phyloP scores from a whole-genome alignment of 2,329 filamentous ascomycete species.

The Talaromyces sp. region DNA sequence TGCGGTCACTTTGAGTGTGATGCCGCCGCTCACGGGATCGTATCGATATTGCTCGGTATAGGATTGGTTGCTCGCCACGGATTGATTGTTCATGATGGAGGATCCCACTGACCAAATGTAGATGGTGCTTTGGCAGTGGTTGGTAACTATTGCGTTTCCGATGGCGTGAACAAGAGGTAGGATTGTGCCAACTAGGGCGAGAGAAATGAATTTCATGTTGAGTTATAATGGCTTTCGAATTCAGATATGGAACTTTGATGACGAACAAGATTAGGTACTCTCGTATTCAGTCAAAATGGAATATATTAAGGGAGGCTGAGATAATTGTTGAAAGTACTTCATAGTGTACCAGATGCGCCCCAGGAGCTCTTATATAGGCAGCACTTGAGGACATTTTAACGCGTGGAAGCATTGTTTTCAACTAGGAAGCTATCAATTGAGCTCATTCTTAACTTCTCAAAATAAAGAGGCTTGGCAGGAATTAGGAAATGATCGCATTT shows the following conservation, averaged over 20 bases:
- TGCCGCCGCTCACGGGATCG: conserved; percentile 36
- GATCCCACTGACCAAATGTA: conserved; percentile 41
- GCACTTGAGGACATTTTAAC: background rate
- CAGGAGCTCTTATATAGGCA: background rate
- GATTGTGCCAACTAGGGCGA: conserved; percentile 15
- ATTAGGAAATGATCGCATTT: background rate
- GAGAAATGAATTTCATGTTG: conserved; percentile 15
- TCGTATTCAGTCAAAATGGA: background rate
- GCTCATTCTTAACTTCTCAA: background rate
- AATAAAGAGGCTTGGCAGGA: background rate
- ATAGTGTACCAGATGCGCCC: background rate
- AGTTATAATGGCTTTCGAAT: background rate
- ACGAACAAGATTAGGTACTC: no score
- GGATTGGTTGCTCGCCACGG: conserved; percentile 22
- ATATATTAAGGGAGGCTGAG: background rate
- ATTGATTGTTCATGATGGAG: conserved; percentile 23
- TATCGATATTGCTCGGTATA: conserved; percentile 38
- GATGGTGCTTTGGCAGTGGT: conserved; percentile 31
- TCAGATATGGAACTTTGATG: background rate
- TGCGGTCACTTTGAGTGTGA: conserved; percentile 43
- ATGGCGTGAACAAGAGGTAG: conserved; percentile 19
- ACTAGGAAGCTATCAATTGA: background rate
- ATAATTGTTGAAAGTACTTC: background rate
- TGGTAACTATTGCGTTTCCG: conserved; percentile 35
- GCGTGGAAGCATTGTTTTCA: background rate